These are phyloP conservation scores for Hirschfeldia incana DNA, from an alignment of 345 rosid genomes.

Conservation along the genomic window DNA sequence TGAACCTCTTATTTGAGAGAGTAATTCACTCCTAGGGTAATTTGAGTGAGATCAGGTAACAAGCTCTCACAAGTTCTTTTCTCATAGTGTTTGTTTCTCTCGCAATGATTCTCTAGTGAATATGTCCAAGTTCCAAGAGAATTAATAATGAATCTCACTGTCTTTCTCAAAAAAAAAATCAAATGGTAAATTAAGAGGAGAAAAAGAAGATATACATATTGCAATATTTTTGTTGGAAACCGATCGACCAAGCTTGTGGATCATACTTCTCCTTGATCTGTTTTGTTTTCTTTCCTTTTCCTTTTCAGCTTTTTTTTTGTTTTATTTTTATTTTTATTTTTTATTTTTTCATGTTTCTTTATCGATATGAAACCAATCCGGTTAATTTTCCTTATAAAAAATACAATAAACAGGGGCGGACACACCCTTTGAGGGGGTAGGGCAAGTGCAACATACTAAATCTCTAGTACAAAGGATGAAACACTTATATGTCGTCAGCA, in stretches of 20 bases:
- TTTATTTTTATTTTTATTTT: too few relatives aligned
- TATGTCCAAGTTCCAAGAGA: background rate
- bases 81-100: background rate
- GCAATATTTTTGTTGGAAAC: background rate
- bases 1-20: too few relatives aligned
- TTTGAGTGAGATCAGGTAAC: too few relatives aligned
- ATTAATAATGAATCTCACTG: background rate
- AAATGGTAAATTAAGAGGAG: background rate
- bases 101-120: background rate
- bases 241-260: background rate
- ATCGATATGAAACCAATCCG: background rate
- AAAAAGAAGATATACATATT: background rate
- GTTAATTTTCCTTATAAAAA: background rate
- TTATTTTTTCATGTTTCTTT: background rate
- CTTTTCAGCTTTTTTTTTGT: background rate
- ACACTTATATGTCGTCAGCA: too few relatives aligned
- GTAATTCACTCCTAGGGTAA: too few relatives aligned
- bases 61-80: background rate
- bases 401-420: too few relatives aligned
- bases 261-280: background rate
- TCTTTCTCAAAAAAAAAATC: background rate
- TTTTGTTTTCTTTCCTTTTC: background rate
- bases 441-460: too few relatives aligned
- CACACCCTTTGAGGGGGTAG: too few relatives aligned
- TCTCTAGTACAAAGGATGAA: too few relatives aligned